Conservation (phyloP, 2,329 filamentous ascomycete genomes). For the Botryotinia globosa region DNA sequence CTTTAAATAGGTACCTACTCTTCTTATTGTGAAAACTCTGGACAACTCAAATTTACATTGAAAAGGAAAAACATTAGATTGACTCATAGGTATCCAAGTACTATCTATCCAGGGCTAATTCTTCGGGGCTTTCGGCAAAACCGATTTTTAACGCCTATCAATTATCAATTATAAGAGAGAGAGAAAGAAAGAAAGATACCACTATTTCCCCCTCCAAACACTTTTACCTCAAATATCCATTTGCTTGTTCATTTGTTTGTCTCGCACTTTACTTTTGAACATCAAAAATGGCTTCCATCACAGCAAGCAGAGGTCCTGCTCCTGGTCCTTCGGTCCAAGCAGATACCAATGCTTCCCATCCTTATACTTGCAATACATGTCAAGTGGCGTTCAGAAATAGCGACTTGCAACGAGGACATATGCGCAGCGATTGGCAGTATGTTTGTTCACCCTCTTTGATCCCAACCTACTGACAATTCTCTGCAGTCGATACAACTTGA, state of each 20-base stretch:
- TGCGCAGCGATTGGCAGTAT: constrained; percentile 99
- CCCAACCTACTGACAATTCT: constrained; percentile 25
- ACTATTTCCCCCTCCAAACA: constrained; percentile 8
- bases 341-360: constrained; percentile 59
- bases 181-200: not conserved
- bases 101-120: constrained; percentile 4
- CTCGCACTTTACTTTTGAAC: not conserved
- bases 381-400: constrained; percentile 94
- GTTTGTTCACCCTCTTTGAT: constrained; percentile 42
- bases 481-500: constrained; percentile 85
- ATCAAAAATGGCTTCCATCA: constrained; percentile 50
- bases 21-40: not conserved
- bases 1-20: not conserved
- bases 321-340: constrained; percentile 16
- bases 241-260: constrained; percentile 3
- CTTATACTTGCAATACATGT: constrained; percentile 97
- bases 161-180: not conserved
- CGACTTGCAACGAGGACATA: constrained; percentile 89
- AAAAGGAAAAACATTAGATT: not conserved
- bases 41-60: not conserved
- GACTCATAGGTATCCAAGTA: not conserved
- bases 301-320: constrained; percentile 40
- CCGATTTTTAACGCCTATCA: constrained; percentile 13
- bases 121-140: constrained; percentile 3
- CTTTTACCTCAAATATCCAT: not conserved